Percentiles rank a stretch among this genome's conserved stretches.
Conservation (phyloP, 164 flowering plant species). For the Piper longum region DNA sequence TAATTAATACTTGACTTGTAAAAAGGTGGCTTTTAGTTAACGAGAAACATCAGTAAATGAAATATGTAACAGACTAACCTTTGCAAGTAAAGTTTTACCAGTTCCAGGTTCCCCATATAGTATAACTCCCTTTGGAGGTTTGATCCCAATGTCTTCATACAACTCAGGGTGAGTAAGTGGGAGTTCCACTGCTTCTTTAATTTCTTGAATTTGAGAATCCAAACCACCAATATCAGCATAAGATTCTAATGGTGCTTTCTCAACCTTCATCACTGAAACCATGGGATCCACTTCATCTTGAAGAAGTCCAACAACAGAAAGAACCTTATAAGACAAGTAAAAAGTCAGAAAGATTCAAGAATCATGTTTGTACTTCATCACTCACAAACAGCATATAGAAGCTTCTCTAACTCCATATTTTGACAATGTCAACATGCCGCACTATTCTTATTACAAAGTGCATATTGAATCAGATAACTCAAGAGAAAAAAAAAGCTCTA, state of each 20-base stretch:
- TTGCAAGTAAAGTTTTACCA: constrained; percentile 79
- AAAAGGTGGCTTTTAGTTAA: not conserved
- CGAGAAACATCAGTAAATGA: not conserved
- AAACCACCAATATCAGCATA: constrained; percentile 85
- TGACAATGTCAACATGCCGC: no score
- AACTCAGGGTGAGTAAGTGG: constrained; percentile 80
- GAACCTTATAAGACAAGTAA: constrained; percentile 25
- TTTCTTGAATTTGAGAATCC: constrained; percentile 85
- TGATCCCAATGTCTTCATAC: constrained; percentile 81
- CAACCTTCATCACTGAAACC: constrained; percentile 84
- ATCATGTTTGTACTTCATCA: not conserved
- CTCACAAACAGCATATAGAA: not conserved
- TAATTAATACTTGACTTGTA: not conserved
- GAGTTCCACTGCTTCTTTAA: constrained; percentile 81
- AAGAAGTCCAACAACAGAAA: constrained; percentile 77
- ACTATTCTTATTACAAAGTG: no score
- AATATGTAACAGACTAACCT: constrained; percentile 26
- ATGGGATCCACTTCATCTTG: constrained; percentile 85
- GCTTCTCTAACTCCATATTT: not conserved
- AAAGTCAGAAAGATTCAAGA: not conserved
- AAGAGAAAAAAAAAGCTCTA: not conserved
- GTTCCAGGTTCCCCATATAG: constrained; percentile 89
- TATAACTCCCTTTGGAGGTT: constrained; percentile 83
- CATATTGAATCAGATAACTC: not conserved
- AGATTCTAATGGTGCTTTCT: constrained; percentile 73